phyloP scores from a whole-genome alignment of 257 asterid species.

The Leptodermis oblonga region DNA sequence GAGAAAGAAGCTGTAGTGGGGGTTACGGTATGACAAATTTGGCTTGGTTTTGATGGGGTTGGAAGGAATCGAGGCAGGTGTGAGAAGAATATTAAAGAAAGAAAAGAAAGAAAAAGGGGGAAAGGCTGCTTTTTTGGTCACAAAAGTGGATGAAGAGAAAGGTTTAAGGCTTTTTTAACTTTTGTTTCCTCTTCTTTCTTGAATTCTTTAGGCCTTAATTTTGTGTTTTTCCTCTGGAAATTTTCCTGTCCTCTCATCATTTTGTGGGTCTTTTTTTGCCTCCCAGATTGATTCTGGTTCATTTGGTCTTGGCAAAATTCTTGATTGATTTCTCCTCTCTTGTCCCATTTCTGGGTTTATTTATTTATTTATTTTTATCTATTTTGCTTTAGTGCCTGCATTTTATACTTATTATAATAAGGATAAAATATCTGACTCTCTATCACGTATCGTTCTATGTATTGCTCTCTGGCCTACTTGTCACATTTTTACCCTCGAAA shows the following conservation, averaged over 20 bases:
- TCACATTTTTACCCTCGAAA: too few species aligned
- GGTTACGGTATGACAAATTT: neutral
- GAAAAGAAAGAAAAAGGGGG: neutral
- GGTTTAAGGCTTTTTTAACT: slow-evolving; percentile 4
- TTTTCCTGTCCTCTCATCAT: slow-evolving; percentile 11
- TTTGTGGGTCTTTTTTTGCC: neutral
- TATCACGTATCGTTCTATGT: too few species aligned
- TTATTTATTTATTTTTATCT: too few species aligned
- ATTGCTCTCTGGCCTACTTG: too few species aligned
- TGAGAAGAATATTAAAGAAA: slow-evolving; percentile 1
- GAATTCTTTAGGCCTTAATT: neutral
- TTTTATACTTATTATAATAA: too few species aligned
- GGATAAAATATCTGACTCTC: too few species aligned
- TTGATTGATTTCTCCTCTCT: too few species aligned
- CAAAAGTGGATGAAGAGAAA: slow-evolving; percentile 9
- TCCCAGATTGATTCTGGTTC: neutral
- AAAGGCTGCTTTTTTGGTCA: slow-evolving; percentile 13
- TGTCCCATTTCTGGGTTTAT: too few species aligned
- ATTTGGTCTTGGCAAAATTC: neutral
- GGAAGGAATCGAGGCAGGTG: slow-evolving; percentile 4
- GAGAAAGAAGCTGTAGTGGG: neutral
- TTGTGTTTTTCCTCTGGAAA: neutral
- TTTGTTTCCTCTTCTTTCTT: too few species aligned
- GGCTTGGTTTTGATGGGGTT: neutral
- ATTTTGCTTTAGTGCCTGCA: too few species aligned